A percentile compares a stretch with the other conserved stretches of the same genome.
Evolutionary conservation across 2,329 filamentous ascomycete genomes (phyloP).

Genomic region (Colletotrichum cuscutae): DNA sequence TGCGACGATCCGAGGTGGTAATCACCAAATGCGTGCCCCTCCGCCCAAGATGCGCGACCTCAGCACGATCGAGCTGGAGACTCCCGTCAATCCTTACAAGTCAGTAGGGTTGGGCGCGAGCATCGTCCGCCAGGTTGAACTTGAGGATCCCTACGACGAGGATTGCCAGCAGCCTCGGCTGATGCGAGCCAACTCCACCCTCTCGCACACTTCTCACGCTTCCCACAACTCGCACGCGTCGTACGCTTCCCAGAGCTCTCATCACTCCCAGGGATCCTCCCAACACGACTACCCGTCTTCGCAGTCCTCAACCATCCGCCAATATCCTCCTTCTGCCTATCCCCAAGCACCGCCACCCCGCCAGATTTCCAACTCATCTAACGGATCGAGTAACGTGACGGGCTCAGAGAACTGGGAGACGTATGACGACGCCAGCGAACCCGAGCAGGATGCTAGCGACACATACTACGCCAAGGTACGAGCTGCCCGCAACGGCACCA

Average conservation of each 20-base stretch:
- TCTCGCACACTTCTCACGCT: slow-evolving; percentile 46
- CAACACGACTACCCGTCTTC: slow-evolving; percentile 52
- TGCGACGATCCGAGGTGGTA: slow-evolving; percentile 62
- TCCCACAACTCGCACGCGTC: slow-evolving; percentile 40
- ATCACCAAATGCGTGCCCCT: slow-evolving; percentile 70
- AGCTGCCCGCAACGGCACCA: slow-evolving; percentile 72
- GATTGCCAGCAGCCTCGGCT: slow-evolving; percentile 45
- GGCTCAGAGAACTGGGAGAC: slow-evolving; percentile 99
- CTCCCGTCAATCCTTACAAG: slow-evolving; percentile 60
- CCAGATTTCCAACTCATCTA: slow-evolving; percentile 80
- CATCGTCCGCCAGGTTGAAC: slow-evolving; percentile 70
- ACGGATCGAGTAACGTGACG: slow-evolving; percentile 79
- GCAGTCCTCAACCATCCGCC: slow-evolving; percentile 53
- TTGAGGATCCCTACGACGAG: slow-evolving; percentile 90
- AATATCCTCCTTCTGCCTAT: slow-evolving; percentile 50
- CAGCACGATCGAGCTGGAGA: slow-evolving; percentile 60
- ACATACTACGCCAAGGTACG: slow-evolving; percentile 83
- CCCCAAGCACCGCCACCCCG: slow-evolving; percentile 60
- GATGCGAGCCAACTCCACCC: slow-evolving; percentile 53
- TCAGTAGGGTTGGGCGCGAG: slow-evolving; percentile 60
- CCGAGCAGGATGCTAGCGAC: slow-evolving; percentile 79
- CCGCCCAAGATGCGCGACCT: slow-evolving; percentile 95
- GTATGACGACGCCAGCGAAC: slow-evolving; percentile 85
- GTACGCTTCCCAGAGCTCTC: slow-evolving; percentile 46
- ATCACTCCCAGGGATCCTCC: slow-evolving; percentile 37